Percentiles rank a stretch among this genome's conserved stretches.
phyloP scores from a whole-genome alignment of 2,329 filamentous ascomycete genomes.

The Colletotrichum noveboracense region DNA sequence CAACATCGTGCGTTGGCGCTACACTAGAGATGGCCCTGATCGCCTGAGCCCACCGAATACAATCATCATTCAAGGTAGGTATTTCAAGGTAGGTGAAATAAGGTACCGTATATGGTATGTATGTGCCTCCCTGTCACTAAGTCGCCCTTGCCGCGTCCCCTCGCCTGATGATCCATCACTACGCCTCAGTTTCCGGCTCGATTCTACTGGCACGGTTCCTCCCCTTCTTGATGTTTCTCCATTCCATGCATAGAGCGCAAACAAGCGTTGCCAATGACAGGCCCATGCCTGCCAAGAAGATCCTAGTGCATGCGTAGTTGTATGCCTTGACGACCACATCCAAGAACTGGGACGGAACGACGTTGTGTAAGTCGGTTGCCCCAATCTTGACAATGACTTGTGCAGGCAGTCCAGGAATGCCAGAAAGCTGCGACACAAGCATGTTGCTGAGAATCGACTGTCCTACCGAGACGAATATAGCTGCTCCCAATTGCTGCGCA shows the following conservation, averaged over 20 bases:
- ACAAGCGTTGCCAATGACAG: constrained; percentile 61
- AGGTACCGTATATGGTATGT: not conserved
- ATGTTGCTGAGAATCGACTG: constrained; percentile 58
- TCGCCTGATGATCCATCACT: not conserved
- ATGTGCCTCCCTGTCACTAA: not conserved
- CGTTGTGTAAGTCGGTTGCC: constrained; percentile 63
- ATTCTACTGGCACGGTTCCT: not conserved
- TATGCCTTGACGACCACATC: constrained; percentile 65
- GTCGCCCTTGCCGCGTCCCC: not conserved
- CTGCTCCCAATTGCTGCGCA: constrained; percentile 63
- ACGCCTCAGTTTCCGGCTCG: not conserved
- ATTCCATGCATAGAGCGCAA: constrained; percentile 65
- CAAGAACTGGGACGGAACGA: constrained; percentile 56
- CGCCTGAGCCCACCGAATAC: not conserved
- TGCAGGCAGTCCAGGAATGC: constrained; percentile 48
- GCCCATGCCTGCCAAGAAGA: constrained; percentile 67
- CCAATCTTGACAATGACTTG: constrained; percentile 50
- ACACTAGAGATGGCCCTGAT: not conserved
- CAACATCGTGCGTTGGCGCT: not conserved
- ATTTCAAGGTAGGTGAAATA: not conserved
- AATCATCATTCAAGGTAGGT: not conserved
- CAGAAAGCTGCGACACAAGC: constrained; percentile 42
- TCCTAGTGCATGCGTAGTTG: constrained; percentile 65
- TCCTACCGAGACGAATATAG: constrained; percentile 62
- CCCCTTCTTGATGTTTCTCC: constrained; percentile 69